Conservation (phyloP, 192 early-diverging fungal genomes). For the Glomus cerebriforme region DNA sequence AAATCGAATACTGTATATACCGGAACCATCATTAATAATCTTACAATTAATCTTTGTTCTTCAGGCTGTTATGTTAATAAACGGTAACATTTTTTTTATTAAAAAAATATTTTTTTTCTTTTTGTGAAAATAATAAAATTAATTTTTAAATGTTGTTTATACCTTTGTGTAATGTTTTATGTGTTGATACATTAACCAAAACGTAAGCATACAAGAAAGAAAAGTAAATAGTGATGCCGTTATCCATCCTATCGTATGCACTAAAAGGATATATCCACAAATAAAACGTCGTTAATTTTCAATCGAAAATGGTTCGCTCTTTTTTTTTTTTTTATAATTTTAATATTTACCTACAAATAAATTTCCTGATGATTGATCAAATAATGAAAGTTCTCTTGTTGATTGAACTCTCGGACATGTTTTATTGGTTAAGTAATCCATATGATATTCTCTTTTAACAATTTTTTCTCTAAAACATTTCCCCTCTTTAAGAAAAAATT, state of each 20-base stretch:
- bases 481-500: too few species aligned
- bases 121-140: not conserved
- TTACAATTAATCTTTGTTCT: not conserved
- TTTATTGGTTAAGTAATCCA: not conserved
- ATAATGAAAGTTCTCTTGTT: not conserved
- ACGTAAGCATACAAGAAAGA: not conserved
- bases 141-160: not conserved
- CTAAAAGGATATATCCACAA: not conserved
- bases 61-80: not conserved
- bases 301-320: too few species aligned
- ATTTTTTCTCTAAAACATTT: too few species aligned
- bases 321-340: not conserved
- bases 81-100: not conserved
- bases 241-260: not conserved
- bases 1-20: conserved; percentile 5
- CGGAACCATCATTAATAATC: not conserved
- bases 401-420: not conserved
- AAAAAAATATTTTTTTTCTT: not conserved
- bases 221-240: not conserved
- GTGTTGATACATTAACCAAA: not conserved
- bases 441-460: not conserved
- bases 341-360: not conserved
- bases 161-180: not conserved
- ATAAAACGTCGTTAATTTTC: not conserved
- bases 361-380: not conserved